Evolutionary conservation across 2,329 filamentous ascomycete genomes (phyloP), one percentile per base, ranked within the genome.

Genomic region (Stemphylium beticola): DNA sequence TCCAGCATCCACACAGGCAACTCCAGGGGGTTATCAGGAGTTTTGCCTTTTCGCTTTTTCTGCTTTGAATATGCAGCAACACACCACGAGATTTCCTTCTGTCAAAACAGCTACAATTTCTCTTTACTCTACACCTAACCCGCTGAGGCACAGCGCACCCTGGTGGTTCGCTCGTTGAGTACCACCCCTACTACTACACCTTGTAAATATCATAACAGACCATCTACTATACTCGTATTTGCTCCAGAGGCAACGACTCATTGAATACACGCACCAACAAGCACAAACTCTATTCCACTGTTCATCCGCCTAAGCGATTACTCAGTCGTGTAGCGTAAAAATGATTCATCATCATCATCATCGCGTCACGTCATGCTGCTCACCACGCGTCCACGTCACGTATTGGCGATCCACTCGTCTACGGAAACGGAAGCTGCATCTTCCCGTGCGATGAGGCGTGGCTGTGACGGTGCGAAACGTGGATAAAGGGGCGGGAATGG

Each of bases 401-500:
- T 24, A 20, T 24, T 32, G 31, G 31, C 18, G 42, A 36, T 36
- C 18, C 18, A 33, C 14, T 22, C 42, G 15, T 20, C 36, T 15
- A 26, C 14, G n/a, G 31, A 34, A 22, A 17, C 20, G 42, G 42
- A 36, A 22, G 18, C 34, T 22, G 14, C 15, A 7, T 45, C 31
- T 33, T 45, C 18, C 31, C 32, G 42, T 33, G 31, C 18, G n/a
- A 36, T 9, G 10, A n/a, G 20, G n/a, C 24, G 14, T n/a, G 24
- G 34, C 29, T 17, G 42, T 4, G 14, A 24, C 31, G 32, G 11
- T 14, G 32, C 42, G 42, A 32, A 20, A n/a, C 32, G 29, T 45
- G 42, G 42, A 45, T 50, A 54, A 50, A 47, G 51, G 51, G 46
- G 46, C 46, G 45, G 51, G 24, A 43, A 49, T 49, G 26, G 26